These are phyloP conservation scores for Podochytrium sp. DNA, from an alignment of 192 early-diverging fungal genomes.

Conservation along the genomic window DNA sequence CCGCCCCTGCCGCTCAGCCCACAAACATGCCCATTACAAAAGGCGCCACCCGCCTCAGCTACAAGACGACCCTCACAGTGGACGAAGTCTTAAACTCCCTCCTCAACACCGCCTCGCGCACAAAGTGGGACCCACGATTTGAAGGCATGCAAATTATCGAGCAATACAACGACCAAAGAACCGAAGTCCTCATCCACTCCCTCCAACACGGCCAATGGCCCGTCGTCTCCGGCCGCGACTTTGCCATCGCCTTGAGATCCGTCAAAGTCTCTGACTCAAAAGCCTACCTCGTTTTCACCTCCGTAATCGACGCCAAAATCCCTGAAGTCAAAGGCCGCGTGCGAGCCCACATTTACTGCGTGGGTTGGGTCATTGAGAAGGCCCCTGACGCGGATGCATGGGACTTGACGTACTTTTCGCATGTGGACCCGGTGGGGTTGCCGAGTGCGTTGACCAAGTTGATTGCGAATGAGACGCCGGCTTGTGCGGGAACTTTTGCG, in stretches of 20 bases:
- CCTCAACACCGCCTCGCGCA: neutral
- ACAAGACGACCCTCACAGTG: neutral
- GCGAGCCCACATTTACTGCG: slow-evolving; percentile 7
- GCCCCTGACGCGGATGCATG: neutral
- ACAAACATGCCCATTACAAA: slow-evolving; percentile 23
- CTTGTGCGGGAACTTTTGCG: slow-evolving; percentile 16
- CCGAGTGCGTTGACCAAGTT: neutral
- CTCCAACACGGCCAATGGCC: slow-evolving; percentile 21
- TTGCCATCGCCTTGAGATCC: neutral
- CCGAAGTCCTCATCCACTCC: neutral
- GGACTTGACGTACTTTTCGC: slow-evolving; percentile 16
- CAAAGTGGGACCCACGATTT: slow-evolving; percentile 20
- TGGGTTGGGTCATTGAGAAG: slow-evolving; percentile 28
- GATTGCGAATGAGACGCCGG: slow-evolving; percentile 22
- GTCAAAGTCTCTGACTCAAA: neutral
- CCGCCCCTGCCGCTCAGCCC: neutral
- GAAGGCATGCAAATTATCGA: slow-evolving; percentile 18
- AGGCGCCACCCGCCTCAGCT: neutral
- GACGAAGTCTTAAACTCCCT: slow-evolving; percentile 11
- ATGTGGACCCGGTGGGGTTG: slow-evolving; percentile 7
- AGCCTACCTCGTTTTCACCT: slow-evolving; percentile 1
- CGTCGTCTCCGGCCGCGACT: slow-evolving; percentile 23
- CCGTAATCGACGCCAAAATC: neutral
- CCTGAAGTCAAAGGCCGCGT: slow-evolving; percentile 11
- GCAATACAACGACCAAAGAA: neutral